A percentile compares a stretch with the other conserved stretches of the same genome.
These are phyloP conservation scores for Acacia crassicarpa DNA, from an alignment of 306 rosid genomes.

Conservation along the genomic window DNA sequence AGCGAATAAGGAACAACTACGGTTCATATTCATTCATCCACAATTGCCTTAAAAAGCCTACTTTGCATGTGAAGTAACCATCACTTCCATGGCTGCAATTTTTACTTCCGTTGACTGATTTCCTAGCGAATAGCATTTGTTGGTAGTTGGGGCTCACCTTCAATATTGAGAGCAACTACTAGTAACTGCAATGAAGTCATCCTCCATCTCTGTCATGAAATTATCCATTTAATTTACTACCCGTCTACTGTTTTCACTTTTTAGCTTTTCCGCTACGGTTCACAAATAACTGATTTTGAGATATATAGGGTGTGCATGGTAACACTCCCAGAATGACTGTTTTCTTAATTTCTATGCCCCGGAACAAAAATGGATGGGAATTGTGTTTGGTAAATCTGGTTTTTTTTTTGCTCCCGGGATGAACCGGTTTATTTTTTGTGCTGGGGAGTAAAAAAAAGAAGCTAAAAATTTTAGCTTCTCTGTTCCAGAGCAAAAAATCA, in stretches of 20 bases:
- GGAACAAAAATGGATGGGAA: no score
- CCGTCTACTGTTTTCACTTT: not conserved
- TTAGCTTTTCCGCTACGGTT: not conserved
- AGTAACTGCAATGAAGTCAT: not conserved
- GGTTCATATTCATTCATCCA: not conserved
- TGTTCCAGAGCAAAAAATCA: no score
- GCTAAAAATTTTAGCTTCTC: no score
- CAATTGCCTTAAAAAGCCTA: not conserved
- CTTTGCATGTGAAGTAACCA: not conserved
- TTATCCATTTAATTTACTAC: not conserved
- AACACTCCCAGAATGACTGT: no score
- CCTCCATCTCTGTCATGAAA: not conserved
- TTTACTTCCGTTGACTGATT: not conserved
- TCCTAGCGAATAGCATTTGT: not conserved
- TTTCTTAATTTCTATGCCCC: no score
- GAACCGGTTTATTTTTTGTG: no score
- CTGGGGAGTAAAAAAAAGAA: no score
- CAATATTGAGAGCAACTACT: not conserved
- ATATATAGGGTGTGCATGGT: no score
- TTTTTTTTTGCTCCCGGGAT: no score
- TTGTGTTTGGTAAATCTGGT: no score
- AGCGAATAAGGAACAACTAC: no score
- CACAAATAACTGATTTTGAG: not conserved
- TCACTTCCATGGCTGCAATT: not conserved
- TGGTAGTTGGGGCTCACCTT: not conserved